A percentile compares a stretch with the other conserved stretches of the same genome.
These are phyloP conservation scores for Penicillium subrubescens DNA, from an alignment of 495 filamentous ascomycete species.

Conservation along the genomic window DNA sequence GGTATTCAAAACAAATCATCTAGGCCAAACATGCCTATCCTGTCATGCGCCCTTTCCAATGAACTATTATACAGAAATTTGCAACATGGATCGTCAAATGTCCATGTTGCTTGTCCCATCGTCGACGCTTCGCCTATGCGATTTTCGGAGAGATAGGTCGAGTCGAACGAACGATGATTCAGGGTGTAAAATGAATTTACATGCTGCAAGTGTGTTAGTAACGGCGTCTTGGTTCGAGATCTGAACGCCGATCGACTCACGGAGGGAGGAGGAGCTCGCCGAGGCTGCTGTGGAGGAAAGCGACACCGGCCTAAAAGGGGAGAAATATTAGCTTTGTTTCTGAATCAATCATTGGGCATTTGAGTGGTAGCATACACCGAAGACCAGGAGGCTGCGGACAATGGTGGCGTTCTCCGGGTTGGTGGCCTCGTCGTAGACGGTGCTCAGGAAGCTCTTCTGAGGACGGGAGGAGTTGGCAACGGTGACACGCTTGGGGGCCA, in stretches of 20 bases:
- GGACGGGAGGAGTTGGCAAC: slow-evolving; percentile 36
- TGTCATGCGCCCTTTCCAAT: slow-evolving; percentile 12
- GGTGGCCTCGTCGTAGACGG: slow-evolving; percentile 64
- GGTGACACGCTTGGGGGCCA: slow-evolving; percentile 48
- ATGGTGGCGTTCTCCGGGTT: slow-evolving; percentile 74
- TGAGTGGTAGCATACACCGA: slow-evolving; percentile 60
- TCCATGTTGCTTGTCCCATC: slow-evolving; percentile 17
- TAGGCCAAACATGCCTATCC: slow-evolving; percentile 9
- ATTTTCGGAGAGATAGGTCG: slow-evolving; percentile 15
- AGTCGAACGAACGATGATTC: slow-evolving; percentile 12
- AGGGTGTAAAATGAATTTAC: slow-evolving; percentile 22
- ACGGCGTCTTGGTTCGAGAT: background rate
- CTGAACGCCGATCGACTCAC: slow-evolving; percentile 49
- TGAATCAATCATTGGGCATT: background rate
- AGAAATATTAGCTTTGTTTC: slow-evolving; percentile 20
- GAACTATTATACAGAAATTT: slow-evolving; percentile 34
- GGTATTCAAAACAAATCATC: slow-evolving; percentile 14
- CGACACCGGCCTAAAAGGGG: slow-evolving; percentile 61
- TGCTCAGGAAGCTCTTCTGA: slow-evolving; percentile 52
- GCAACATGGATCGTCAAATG: slow-evolving; percentile 18
- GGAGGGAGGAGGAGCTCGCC: slow-evolving; percentile 73
- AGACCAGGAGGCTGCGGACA: slow-evolving; percentile 70
- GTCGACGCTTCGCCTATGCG: slow-evolving; percentile 28
- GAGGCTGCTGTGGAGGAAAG: slow-evolving; percentile 74
- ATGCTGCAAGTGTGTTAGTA: slow-evolving; percentile 22